Percentiles rank a stretch among this genome's conserved stretches.
Evolutionary conservation across 495 filamentous ascomycete species (phyloP).

Genomic region (Neurospora sp.): DNA sequence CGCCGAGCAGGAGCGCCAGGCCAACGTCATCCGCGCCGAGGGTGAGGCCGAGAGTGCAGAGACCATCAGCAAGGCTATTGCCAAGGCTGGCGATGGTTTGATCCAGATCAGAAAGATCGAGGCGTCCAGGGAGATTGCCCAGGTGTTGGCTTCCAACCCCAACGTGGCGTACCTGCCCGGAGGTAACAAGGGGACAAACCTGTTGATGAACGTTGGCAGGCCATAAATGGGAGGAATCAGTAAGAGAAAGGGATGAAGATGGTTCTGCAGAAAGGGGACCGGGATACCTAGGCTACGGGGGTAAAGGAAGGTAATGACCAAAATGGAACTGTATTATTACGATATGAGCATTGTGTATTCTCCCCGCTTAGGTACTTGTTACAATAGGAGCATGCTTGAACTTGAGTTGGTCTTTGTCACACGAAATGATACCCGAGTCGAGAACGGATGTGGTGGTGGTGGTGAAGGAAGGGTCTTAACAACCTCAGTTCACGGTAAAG

Average conservation of each 20-base stretch:
- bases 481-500: no score
- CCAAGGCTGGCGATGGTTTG: constrained; percentile 84
- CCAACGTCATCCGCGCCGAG: constrained; percentile 95
- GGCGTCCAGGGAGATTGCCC: constrained; percentile 91
- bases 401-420: not conserved
- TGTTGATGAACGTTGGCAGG: constrained; percentile 42
- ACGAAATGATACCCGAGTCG: no score
- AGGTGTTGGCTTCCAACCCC: constrained; percentile 79
- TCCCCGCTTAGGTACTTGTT: constrained; percentile 16
- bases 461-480: no score
- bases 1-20: constrained; percentile 97
- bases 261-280: not conserved
- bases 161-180: constrained; percentile 94
- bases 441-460: no score
- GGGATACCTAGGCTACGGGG: not conserved
- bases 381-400: not conserved
- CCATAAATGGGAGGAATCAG: constrained; percentile 9
- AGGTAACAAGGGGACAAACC: constrained; percentile 55
- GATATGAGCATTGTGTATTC: constrained; percentile 16
- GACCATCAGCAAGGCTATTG: constrained; percentile 84
- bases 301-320: constrained; percentile 4
- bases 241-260: not conserved
- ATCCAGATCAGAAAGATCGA: constrained; percentile 95
- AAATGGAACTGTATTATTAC: constrained; percentile 20
- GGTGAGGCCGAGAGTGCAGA: constrained; percentile 95